Evolutionary conservation across 495 filamentous ascomycete species (phyloP).

Genomic region (Penicillium fimorum): DNA sequence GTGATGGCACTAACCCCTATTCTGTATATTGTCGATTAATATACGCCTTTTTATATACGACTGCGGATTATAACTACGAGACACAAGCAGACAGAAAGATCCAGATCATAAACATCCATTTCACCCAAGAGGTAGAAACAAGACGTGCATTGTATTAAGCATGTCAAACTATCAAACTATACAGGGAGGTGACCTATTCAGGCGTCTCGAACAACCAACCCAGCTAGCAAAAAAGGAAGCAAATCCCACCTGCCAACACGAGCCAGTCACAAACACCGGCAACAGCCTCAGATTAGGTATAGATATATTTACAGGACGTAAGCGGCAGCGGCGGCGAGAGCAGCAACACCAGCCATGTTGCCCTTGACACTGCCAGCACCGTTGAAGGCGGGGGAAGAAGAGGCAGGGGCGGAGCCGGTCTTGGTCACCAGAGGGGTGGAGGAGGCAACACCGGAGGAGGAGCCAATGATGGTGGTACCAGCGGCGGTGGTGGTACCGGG

Average conservation of each 20-base stretch:
- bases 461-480: constrained; percentile 6
- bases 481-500: background rate
- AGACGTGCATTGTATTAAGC: constrained; percentile 10
- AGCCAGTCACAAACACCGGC: background rate
- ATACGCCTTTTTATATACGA: background rate
- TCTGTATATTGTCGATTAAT: background rate
- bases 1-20: background rate
- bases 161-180: constrained; percentile 6
- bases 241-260: background rate
- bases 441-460: constrained; percentile 10
- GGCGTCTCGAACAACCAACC: background rate
- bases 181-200: constrained; percentile 1
- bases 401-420: constrained; percentile 11
- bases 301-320: constrained; percentile 36
- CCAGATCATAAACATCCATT: background rate
- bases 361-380: constrained; percentile 28
- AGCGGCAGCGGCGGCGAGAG: constrained; percentile 30
- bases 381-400: constrained; percentile 25
- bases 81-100: constrained; percentile 47
- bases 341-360: constrained; percentile 33
- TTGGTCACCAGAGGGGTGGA: constrained; percentile 17
- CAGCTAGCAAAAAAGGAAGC: background rate
- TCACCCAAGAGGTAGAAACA: background rate
- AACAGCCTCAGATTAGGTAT: constrained; percentile 17
- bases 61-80: constrained; percentile 23